A percentile compares a stretch with the other conserved stretches of the same genome.
Evolutionary conservation across 768 basidiomycete species (phyloP).

Genomic region (Panellus pusillus): DNA sequence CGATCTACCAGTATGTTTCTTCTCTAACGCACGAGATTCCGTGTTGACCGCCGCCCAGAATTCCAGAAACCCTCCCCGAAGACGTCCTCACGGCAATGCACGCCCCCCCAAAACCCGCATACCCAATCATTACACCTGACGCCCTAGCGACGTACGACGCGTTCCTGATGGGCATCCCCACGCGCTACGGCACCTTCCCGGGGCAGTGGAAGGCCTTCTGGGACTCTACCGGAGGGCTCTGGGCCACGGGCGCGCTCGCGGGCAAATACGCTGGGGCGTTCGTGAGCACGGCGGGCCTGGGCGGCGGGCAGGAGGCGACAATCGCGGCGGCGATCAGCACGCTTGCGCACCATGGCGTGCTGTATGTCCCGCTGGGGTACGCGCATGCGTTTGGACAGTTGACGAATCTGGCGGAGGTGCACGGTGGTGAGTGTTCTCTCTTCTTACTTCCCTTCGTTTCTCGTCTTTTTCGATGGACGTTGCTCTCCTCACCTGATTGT

Average conservation of each 20-base stretch:
- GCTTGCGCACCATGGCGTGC: slow-evolving; percentile 62
- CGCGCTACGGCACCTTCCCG: slow-evolving; percentile 80
- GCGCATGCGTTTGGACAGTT: slow-evolving; percentile 34
- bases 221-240: slow-evolving; percentile 70
- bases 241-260: slow-evolving; percentile 53
- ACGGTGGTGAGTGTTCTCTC: slow-evolving; percentile 26
- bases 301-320: slow-evolving; percentile 71
- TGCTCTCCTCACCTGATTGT: no score
- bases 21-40: background rate
- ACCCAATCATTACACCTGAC: slow-evolving; percentile 55
- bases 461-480: no score
- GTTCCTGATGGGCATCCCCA: slow-evolving; percentile 74
- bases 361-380: slow-evolving; percentile 56
- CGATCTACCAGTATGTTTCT: slow-evolving; percentile 42
- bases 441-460: no score
- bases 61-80: slow-evolving; percentile 62
- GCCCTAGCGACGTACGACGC: slow-evolving; percentile 59
- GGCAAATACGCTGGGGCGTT: slow-evolving; percentile 74
- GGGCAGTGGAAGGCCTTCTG: slow-evolving; percentile 85
- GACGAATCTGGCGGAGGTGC: background rate
- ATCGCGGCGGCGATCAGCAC: slow-evolving; percentile 47
- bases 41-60: slow-evolving; percentile 31
- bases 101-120: slow-evolving; percentile 57
- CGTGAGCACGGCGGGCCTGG: slow-evolving; percentile 62
- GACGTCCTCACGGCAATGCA: slow-evolving; percentile 63